Evolutionary conservation across 1,284 basidiomycete species (phyloP), one percentile per base, ranked within the genome.

Genomic region (Fomitopsis palustris): DNA sequence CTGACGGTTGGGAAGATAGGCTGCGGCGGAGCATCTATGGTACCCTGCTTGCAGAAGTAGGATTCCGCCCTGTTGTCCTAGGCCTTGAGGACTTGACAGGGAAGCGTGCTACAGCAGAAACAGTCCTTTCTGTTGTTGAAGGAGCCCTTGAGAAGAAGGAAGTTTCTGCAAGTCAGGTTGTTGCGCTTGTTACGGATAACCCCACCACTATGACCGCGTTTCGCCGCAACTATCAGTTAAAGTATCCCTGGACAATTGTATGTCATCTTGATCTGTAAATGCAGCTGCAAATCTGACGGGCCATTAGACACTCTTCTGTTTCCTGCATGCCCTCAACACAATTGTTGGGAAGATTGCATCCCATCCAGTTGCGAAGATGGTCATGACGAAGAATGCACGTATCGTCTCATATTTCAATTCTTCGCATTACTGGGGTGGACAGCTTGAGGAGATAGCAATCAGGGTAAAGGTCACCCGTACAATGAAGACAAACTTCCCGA

Each of bases 341-440:
- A 57, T 71, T 6, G 66, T 75, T 59, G 68, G 73, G 0, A 63
- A 72, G 47, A 69, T 75, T 47, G 25, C 53, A 4, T 25, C 61
- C 17, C 65, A 63, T 60, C 66, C 69, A 1, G 4, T 19, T 2
- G 65, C 68, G 43, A 73, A 73, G 56, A 55, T 29, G 19, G 57
- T 61, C 8, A 59, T 73, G 5, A 49, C 59, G 19, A 3, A 59
- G 64, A 56, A 64, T 56, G 23, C 64, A 56, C 33, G 51, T 4
- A 66, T 74, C 38, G 68, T 75, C 12, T 53, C 66, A 16, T 72
- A 72, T 65, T 74, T 75, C 64, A 69, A 66, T 54, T 51, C 56
- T 12, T 74, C 69, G 1, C 72, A 75, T 51, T 74, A 70, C 57
- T 74, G 72, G 72, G 65, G 69, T 41, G 72, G 70, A n/a, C 61